Percentiles rank a stretch among this genome's conserved stretches.
These are phyloP conservation scores for Candida manassasensis DNA, from an alignment of 805 yeast genomes.

Conservation along the genomic window DNA sequence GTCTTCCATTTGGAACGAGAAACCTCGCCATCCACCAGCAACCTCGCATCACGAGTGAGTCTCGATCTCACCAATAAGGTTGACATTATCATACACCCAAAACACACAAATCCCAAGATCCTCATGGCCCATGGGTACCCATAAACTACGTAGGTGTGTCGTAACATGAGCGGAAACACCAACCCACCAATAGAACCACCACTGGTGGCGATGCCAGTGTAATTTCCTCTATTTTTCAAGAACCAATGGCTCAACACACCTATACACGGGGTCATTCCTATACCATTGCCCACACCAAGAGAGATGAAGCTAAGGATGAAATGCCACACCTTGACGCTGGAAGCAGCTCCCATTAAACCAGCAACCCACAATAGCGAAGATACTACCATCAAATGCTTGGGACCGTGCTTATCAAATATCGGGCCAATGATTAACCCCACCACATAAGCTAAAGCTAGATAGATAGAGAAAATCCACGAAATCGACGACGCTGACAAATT, in stretches of 20 bases:
- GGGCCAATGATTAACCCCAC: constrained; percentile 53
- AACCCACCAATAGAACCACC: constrained; percentile 71
- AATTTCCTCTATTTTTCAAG: constrained; percentile 46
- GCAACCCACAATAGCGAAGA: constrained; percentile 41
- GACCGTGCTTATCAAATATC: constrained; percentile 60
- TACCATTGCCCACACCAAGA: constrained; percentile 56
- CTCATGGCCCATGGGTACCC: constrained; percentile 61
- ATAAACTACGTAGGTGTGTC: constrained; percentile 38
- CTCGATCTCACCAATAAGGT: constrained; percentile 25
- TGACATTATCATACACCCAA: constrained; percentile 22
- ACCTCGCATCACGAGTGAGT: constrained; percentile 9
- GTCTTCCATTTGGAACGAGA: constrained; percentile 4
- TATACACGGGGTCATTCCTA: constrained; percentile 56
- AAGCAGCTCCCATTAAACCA: constrained; percentile 55
- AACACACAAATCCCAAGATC: constrained; percentile 33
- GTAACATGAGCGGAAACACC: constrained; percentile 51
- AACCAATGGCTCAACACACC: constrained; percentile 69
- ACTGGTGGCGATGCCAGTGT: constrained; percentile 57
- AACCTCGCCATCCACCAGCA: background rate
- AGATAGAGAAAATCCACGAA: constrained; percentile 64
- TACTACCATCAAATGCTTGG: constrained; percentile 36
- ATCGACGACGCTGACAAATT: constrained; percentile 42
- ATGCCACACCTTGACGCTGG: constrained; percentile 49
- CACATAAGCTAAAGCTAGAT: constrained; percentile 43
- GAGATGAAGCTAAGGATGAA: constrained; percentile 57